A percentile compares a stretch with the other conserved stretches of the same genome.
phyloP scores from a whole-genome alignment of 192 early-diverging fungal genomes.

The Bifiguratus adelaidae region DNA sequence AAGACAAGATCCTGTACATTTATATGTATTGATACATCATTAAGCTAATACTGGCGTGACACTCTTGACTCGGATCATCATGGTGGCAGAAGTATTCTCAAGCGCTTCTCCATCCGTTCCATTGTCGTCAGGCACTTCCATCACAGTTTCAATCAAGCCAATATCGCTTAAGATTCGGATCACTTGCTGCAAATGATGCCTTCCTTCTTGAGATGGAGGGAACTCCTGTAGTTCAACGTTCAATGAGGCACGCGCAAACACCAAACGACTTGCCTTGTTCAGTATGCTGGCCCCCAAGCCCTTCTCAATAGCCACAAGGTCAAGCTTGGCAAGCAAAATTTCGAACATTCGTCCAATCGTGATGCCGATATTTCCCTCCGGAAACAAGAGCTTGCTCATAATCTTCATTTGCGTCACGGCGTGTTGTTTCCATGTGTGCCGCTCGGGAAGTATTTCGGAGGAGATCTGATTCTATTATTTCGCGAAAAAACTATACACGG shows the following conservation, averaged over 20 bases:
- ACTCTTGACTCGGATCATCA: constrained; percentile 10
- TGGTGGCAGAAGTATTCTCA: background rate
- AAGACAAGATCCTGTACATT: too few relatives aligned
- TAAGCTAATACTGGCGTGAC: constrained; percentile 2
- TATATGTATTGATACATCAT: background rate
- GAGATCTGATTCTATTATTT: background rate
- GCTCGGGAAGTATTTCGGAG: constrained; percentile 1
- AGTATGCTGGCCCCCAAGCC: constrained; percentile 1
- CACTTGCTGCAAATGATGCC: constrained; percentile 7
- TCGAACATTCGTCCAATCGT: constrained; percentile 11
- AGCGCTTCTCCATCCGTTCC: background rate
- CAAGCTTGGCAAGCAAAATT: background rate
- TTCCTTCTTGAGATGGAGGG: constrained; percentile 7
- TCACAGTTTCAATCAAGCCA: constrained; percentile 5
- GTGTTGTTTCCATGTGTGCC: constrained; percentile 5
- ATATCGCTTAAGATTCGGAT: constrained; percentile 7
- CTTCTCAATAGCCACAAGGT: constrained; percentile 1
- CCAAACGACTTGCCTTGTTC: background rate
- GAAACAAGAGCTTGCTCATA: constrained; percentile 7
- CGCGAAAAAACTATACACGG: background rate
- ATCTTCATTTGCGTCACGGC: constrained; percentile 4
- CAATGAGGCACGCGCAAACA: background rate
- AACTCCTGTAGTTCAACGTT: background rate
- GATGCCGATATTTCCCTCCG: constrained; percentile 4
- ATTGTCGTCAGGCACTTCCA: constrained; percentile 5